Evolutionary conservation across 805 yeast genomes (phyloP), one percentile per base, ranked within the genome.

Genomic region (Zygotorulaspora chibaensis): DNA sequence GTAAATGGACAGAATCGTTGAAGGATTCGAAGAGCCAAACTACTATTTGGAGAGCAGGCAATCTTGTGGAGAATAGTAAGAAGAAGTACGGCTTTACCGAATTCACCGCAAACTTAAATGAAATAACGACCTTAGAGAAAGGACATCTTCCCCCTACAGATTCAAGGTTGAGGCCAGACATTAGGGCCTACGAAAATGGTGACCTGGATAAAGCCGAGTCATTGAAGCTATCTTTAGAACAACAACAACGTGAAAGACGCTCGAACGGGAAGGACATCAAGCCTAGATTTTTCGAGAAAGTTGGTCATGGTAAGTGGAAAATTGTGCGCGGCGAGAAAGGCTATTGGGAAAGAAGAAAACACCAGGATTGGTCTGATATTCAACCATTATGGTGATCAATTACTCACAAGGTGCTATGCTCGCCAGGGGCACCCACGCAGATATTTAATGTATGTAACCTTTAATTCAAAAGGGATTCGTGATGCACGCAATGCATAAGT

Each of bases 131-230:
- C 3, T 66, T 91, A 11, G 97, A 91, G 60, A 51, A 73, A 25
- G 84, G 70, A 2, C 43, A 65, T 2, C 55, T 90, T 33, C 84
- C 97, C 5, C 90, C 90, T 2, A 87, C 93, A 0, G 99, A 93
- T 63, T 85, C 96, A 7, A 78, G 99, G 59, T 66, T 81, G 37
- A 77, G 99, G 59, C 98, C 97, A 0, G 99, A 93, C 63, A 79
- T 88, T 59, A 70, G 77, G 36, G 65, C 71, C 1, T 88, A 87
- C 55, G 95, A 87, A 59, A 61, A 74, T 13, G 93, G 89, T 2
- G 70, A 80, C 17, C 67, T 83, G 9, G 87, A 80, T 16, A 66
- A 72, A 43, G 96, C 98, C 0, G 97, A 91, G 61, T 56, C 51
- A 1, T 52, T 79, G 51, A 93, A 93, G 61, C 62, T 79, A 33